Conservation (phyloP, 2,329 filamentous ascomycete genomes). For the Bisporella sp. region DNA sequence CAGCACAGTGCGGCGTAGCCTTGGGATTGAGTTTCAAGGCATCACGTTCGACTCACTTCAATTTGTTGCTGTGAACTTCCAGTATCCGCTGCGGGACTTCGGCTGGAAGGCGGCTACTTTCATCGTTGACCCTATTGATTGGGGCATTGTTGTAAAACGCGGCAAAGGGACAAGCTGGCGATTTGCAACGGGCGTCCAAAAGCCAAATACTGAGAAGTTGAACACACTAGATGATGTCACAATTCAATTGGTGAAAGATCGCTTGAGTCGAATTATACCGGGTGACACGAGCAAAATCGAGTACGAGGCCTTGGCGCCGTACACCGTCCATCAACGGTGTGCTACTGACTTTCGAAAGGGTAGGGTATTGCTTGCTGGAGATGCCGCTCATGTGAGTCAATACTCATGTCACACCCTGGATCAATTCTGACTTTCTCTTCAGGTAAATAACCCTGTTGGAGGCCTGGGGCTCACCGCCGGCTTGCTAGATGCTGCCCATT, state of each 20-base stretch:
- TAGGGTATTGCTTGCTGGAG: slow-evolving; percentile 48
- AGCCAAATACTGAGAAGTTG: slow-evolving; percentile 13
- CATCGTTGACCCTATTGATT: slow-evolving; percentile 1
- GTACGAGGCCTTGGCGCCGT: slow-evolving; percentile 40
- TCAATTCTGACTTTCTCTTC: neutral
- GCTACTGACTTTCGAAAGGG: slow-evolving; percentile 51
- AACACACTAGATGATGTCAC: neutral
- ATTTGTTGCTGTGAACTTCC: slow-evolving; percentile 1
- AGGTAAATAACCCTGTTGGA: neutral
- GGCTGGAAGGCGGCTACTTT: slow-evolving; percentile 1
- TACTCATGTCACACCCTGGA: neutral
- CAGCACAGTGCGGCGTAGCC: neutral
- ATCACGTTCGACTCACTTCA: slow-evolving; percentile 1
- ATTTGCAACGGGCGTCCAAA: neutral
- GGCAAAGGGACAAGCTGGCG: slow-evolving; percentile 1
- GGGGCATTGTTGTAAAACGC: slow-evolving; percentile 1
- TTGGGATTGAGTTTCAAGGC: slow-evolving; percentile 1
- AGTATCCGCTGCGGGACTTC: neutral
- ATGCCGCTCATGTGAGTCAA: slow-evolving; percentile 44
- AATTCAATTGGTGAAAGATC: neutral
- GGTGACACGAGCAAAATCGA: neutral
- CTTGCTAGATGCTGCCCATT: slow-evolving; percentile 32
- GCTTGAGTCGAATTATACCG: neutral
- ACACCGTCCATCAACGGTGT: slow-evolving; percentile 55
- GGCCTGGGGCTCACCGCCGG: slow-evolving; percentile 36